phyloP scores from a whole-genome alignment of 148 eudicot species.

The Arbutus unedo region DNA sequence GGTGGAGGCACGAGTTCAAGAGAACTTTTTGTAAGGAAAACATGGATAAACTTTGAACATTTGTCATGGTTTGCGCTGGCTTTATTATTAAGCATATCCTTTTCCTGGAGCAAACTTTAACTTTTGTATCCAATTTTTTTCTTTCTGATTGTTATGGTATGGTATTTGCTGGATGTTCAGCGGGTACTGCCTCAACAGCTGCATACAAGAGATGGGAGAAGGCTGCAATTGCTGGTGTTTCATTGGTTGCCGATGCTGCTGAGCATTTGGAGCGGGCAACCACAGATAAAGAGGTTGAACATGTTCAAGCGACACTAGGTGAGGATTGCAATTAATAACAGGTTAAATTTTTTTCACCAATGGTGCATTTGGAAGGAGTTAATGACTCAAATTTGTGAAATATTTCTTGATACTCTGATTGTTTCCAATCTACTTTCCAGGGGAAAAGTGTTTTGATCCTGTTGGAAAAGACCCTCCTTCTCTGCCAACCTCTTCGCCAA shows the following conservation, averaged over 20 bases:
- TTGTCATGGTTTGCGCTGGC: background rate
- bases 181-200: conserved; percentile 56
- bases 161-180: conserved; percentile 22
- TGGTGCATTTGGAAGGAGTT: conserved; percentile 22
- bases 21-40: background rate
- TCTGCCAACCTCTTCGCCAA: conserved; percentile 29
- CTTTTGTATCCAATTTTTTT: background rate
- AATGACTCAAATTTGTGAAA: conserved; percentile 1
- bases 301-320: conserved; percentile 35
- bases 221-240: conserved; percentile 98
- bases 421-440: conserved; percentile 33
- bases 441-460: conserved; percentile 35
- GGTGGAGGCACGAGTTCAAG: background rate
- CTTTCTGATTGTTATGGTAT: conserved; percentile 3
- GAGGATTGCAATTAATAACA: conserved; percentile 19
- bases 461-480: conserved; percentile 33
- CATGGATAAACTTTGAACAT: background rate
- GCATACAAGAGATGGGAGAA: conserved; percentile 91
- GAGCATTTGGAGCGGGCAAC: conserved; percentile 88
- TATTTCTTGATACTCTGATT: conserved; percentile 13
- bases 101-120: background rate
- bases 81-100: background rate
- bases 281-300: conserved; percentile 45
- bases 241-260: conserved; percentile 99
- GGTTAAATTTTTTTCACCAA: conserved; percentile 13